Base-by-base conservation (phyloP, 192 early-diverging fungal genomes). In the Linderina pennispora region DNA sequence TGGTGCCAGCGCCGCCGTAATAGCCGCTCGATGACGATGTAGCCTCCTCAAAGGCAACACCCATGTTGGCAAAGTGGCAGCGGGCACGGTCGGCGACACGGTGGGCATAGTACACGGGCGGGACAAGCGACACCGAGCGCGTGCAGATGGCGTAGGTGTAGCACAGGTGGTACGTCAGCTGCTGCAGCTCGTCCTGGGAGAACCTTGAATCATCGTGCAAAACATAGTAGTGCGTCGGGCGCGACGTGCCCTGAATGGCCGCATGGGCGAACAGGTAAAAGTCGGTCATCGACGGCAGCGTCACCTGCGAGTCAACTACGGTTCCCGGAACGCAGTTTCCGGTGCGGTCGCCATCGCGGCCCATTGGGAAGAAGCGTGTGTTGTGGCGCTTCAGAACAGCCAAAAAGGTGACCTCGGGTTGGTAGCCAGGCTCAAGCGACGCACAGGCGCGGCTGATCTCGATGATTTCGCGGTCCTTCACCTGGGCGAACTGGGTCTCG, bases 51-150 rank as follows among this genome's bases (percentile, higher is more conserved):
- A 70, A 70, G 17, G 40, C 47, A 5, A 28, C 34, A 33, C 59
- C 66, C 58, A 70, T 58, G 23, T 62, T 48, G 16, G 58, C 55
- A 38, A 70, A 23, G 34, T 94, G 93, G 79, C 87, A 92, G 39
- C 90, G 81, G 1, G 89, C 91, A 14, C 90, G 77, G 16, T 81
- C 82, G 8, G 89, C 88, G 3, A 93, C 84, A n/a, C 94, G 58
- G 61, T 96, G 87, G 8, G 93, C 91, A 53, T 96, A 94, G 77
- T 96, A 98, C 8, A 84, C 91, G 0, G 94, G 89, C 5, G 92
- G 91, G 0, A 83, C 80, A 5, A 97, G 82, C 1, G 86, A 88
- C 1, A 98, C 95, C 0, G 84, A 80, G 18, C 92, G 81, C 0
- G 92, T 94, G 36, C 86, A 86, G 40, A 90, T 78, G 24, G 85